These are phyloP conservation scores for Streptanthus diversifolius DNA, from an alignment of 345 rosid genomes.

Conservation along the genomic window DNA sequence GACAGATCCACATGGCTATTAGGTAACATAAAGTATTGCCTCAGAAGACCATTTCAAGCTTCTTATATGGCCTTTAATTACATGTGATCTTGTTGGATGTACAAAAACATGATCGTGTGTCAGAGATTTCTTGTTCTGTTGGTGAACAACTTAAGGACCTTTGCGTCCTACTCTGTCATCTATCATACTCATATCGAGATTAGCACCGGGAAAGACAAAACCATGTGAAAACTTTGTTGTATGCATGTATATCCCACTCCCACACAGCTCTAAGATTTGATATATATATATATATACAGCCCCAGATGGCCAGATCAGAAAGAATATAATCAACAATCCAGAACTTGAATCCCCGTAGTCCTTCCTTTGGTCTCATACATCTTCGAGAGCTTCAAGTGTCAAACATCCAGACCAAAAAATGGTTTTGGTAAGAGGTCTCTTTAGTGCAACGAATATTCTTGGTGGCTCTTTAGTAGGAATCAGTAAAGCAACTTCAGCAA, in stretches of 20 bases:
- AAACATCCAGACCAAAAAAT: neutral
- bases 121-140: conserved; percentile 11
- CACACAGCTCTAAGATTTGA: too few species aligned
- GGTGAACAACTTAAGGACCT: neutral
- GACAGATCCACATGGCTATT: too few species aligned
- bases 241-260: neutral
- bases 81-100: conserved; percentile 14
- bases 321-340: too few species aligned
- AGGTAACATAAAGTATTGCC: too few species aligned
- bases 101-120: neutral
- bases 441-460: conserved; percentile 10
- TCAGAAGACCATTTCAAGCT: too few species aligned
- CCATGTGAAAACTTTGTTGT: neutral
- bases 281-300: conserved; percentile 12
- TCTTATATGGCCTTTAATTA: neutral
- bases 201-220: too few species aligned
- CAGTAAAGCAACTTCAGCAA: conserved; percentile 1
- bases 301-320: too few species aligned
- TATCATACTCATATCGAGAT: too few species aligned
- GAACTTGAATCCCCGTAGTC: neutral
- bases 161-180: too few species aligned
- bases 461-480: conserved; percentile 13
- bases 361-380: neutral
- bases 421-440: conserved; percentile 17
- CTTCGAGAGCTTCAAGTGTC: neutral